Percentiles rank a stretch among this genome's conserved stretches.
Conservation (phyloP, 2,329 filamentous ascomycete species). For the Colletotrichum sp. region DNA sequence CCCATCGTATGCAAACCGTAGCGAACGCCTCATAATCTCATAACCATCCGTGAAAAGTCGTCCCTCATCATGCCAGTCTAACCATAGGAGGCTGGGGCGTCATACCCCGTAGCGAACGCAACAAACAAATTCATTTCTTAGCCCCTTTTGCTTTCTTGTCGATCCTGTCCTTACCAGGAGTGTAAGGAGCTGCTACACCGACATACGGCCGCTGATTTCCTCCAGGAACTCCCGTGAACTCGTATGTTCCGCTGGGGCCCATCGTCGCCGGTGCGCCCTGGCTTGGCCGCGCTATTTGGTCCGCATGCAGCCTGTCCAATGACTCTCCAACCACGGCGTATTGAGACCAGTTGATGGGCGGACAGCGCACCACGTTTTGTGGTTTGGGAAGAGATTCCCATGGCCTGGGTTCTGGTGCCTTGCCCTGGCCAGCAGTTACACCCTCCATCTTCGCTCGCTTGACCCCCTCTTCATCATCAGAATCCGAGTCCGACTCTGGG, state of each 20-base stretch:
- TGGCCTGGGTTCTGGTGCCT: conserved; percentile 20
- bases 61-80: neutral
- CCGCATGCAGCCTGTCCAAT: conserved; percentile 82
- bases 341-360: conserved; percentile 92
- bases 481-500: conserved; percentile 23
- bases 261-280: conserved; percentile 56
- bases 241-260: conserved; percentile 51
- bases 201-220: conserved; percentile 49
- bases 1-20: neutral
- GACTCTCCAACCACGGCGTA: conserved; percentile 89
- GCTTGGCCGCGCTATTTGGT: conserved; percentile 73
- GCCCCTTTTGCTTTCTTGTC: conserved; percentile 38
- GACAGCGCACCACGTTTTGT: conserved; percentile 84
- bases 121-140: conserved; percentile 28
- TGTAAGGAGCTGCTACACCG: conserved; percentile 63
- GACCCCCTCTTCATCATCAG: conserved; percentile 30
- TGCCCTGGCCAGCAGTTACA: neutral
- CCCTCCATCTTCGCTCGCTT: conserved; percentile 17
- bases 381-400: conserved; percentile 76
- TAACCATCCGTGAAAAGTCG: neutral
- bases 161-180: conserved; percentile 56
- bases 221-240: conserved; percentile 47
- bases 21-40: conserved; percentile 7
- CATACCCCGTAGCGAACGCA: neutral
- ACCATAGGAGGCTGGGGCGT: neutral